phyloP scores from a whole-genome alignment of 2,329 filamentous ascomycete species.

The Hypoxylon sp. region DNA sequence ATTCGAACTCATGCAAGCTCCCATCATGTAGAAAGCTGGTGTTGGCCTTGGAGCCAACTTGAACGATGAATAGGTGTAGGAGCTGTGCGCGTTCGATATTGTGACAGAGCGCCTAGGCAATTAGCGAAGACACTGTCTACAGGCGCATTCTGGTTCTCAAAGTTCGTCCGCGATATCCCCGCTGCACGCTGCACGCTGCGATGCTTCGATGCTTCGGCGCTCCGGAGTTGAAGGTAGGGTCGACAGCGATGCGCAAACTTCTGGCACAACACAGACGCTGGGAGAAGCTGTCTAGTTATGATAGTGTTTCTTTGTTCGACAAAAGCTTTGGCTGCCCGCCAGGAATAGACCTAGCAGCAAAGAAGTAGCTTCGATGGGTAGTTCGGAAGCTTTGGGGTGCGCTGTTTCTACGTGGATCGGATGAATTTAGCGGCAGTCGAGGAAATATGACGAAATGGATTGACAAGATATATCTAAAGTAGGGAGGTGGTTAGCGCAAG shows the following conservation, averaged over 20 bases:
- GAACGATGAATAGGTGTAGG: not conserved
- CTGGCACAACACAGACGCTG: slow-evolving; percentile 1
- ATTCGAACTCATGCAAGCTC: slow-evolving; percentile 90
- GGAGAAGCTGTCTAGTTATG: slow-evolving; percentile 1
- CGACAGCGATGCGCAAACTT: slow-evolving; percentile 15
- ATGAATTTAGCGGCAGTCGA: slow-evolving; percentile 29
- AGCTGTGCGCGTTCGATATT: slow-evolving; percentile 21
- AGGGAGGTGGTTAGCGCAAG: slow-evolving; percentile 41
- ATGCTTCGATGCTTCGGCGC: slow-evolving; percentile 12
- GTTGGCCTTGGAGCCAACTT: slow-evolving; percentile 28
- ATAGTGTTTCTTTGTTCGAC: slow-evolving; percentile 31
- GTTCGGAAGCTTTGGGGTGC: slow-evolving; percentile 17
- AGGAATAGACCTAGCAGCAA: slow-evolving; percentile 6
- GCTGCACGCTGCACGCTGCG: slow-evolving; percentile 13
- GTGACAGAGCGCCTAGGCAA: slow-evolving; percentile 28
- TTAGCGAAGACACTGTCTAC: slow-evolving; percentile 11
- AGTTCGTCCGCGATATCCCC: slow-evolving; percentile 11
- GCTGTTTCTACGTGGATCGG: slow-evolving; percentile 18
- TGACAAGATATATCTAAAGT: slow-evolving; percentile 39
- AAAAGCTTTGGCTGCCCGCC: slow-evolving; percentile 9
- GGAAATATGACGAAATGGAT: slow-evolving; percentile 46
- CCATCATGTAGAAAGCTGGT: slow-evolving; percentile 71
- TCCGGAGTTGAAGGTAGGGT: slow-evolving; percentile 6
- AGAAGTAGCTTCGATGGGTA: slow-evolving; percentile 21
- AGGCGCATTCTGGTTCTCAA: slow-evolving; percentile 30